phyloP scores from a whole-genome alignment of 2,329 filamentous ascomycete species.

The Curvularia spicifera region DNA sequence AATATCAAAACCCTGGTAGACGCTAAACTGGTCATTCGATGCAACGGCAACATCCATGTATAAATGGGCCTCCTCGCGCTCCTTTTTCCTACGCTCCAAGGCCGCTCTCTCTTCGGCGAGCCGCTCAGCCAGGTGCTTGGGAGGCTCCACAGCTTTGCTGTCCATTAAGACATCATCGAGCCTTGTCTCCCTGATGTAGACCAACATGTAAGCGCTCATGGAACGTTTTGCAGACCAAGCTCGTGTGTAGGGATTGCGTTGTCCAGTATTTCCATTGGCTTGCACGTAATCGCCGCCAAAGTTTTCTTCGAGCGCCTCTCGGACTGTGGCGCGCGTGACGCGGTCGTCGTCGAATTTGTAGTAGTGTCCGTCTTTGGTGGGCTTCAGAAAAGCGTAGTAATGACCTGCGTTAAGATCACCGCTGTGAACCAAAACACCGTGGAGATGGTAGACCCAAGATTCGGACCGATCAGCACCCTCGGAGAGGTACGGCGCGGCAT shows the following conservation, averaged over 20 bases:
- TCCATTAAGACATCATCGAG: constrained; percentile 82
- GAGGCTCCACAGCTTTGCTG: constrained; percentile 79
- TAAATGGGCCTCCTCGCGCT: constrained; percentile 91
- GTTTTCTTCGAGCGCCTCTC: constrained; percentile 94
- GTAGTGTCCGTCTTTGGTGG: constrained; percentile 89
- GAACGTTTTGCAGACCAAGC: constrained; percentile 70
- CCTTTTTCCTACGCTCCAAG: constrained; percentile 78
- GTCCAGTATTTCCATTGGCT: constrained; percentile 62
- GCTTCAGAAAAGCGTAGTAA: constrained; percentile 95
- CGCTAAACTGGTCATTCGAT: constrained; percentile 78
- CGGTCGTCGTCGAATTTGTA: constrained; percentile 98
- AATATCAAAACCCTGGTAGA: constrained; percentile 85
- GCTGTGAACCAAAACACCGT: constrained; percentile 94
- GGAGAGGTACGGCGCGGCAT: constrained; percentile 85
- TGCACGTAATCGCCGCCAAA: constrained; percentile 85
- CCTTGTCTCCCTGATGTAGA: constrained; percentile 88
- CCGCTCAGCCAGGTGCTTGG: constrained; percentile 76
- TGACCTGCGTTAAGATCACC: constrained; percentile 96
- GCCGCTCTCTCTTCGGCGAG: constrained; percentile 82
- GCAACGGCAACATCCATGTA: constrained; percentile 87
- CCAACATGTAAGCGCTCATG: constrained; percentile 97
- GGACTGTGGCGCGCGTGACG: constrained; percentile 89
- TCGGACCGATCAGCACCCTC: constrained; percentile 87
- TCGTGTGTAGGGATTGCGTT: constrained; percentile 69
- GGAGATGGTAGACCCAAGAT: constrained; percentile 88